These are phyloP conservation scores for Coccinonectria pachysandricola DNA, from an alignment of 2,329 filamentous ascomycete species.

Conservation along the genomic window DNA sequence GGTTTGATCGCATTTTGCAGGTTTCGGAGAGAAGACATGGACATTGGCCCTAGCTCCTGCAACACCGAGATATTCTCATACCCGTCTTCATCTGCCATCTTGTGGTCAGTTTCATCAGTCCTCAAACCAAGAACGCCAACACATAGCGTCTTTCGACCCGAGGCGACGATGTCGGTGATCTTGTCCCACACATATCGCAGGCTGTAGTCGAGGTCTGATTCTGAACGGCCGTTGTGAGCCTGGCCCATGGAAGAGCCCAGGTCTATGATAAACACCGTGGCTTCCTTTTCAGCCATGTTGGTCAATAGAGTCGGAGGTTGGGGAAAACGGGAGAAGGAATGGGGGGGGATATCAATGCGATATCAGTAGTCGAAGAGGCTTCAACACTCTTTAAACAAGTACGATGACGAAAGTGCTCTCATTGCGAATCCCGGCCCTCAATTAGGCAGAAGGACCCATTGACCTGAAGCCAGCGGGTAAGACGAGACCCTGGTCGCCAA, in stretches of 20 bases:
- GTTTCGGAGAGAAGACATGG: conserved; percentile 57
- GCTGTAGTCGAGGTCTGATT: conserved; percentile 79
- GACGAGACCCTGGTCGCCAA: conserved; percentile 6
- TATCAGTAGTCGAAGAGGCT: neutral
- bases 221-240: conserved; percentile 55
- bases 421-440: conserved; percentile 11
- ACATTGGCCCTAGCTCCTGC: conserved; percentile 52
- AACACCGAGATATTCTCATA: conserved; percentile 78
- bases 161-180: conserved; percentile 57
- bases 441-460: conserved; percentile 18
- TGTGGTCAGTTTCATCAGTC: conserved; percentile 66
- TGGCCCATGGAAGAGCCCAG: conserved; percentile 76
- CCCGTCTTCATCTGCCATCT: conserved; percentile 55
- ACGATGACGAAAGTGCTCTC: conserved; percentile 7
- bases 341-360: neutral
- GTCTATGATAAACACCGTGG: conserved; percentile 85
- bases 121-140: conserved; percentile 75
- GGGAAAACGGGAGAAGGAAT: too few species aligned
- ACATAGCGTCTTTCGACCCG: conserved; percentile 56
- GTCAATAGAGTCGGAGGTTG: too few species aligned
- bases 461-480: conserved; percentile 6
- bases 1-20: conserved; percentile 56
- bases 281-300: conserved; percentile 84
- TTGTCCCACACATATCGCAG: conserved; percentile 95
- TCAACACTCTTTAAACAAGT: conserved; percentile 8